phyloP scores from a whole-genome alignment of 345 rosid species.

The Syzygium aromaticum region DNA sequence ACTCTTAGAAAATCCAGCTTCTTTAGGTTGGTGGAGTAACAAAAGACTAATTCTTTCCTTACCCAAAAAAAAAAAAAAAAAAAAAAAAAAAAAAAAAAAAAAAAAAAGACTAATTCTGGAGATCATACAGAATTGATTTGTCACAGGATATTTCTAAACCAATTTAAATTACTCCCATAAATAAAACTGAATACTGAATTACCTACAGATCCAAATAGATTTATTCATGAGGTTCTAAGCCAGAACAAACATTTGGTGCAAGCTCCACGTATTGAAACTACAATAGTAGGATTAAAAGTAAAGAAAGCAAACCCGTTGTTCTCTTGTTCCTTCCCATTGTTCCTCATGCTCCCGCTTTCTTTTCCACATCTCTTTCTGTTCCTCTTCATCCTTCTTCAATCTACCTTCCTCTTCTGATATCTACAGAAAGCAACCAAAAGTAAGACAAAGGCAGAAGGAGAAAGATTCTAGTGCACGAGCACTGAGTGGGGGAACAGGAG shows the following conservation, averaged over 20 bases:
- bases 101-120: neutral
- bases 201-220: neutral
- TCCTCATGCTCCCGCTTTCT: conserved; percentile 97
- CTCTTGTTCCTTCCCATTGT: conserved; percentile 99
- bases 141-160: neutral
- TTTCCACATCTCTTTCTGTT: conserved; percentile 93
- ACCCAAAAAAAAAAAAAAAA: too few species aligned
- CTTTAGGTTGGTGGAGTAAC: neutral
- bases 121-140: neutral
- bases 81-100: too few species aligned
- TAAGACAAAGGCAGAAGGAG: neutral
- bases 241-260: neutral
- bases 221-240: neutral
- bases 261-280: neutral
- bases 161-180: neutral
- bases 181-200: neutral
- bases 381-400: conserved; percentile 95
- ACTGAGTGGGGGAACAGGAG: neutral
- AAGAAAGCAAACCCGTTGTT: conserved; percentile 60
- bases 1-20: neutral
- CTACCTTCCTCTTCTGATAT: conserved; percentile 99
- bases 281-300: neutral
- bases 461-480: neutral
- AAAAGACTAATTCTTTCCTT: neutral
- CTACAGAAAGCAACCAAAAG: conserved; percentile 25